Evolutionary conservation across 805 yeast species (phyloP).

Genomic region (Candida ovalis): DNA sequence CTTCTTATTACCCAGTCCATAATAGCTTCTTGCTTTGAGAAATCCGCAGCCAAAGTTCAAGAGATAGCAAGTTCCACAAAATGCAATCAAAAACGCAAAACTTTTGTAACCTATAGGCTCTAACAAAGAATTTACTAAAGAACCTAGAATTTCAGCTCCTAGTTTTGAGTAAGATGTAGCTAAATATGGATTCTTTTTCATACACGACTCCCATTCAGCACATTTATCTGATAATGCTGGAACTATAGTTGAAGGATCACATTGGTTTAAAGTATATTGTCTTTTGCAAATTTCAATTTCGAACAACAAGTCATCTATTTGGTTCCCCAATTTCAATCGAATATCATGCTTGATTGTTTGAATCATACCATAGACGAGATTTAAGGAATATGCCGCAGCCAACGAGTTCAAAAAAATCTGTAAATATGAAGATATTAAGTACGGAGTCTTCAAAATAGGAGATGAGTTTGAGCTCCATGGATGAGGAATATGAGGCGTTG

Average conservation of each 20-base stretch:
- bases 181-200: constrained; percentile 52
- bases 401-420: constrained; percentile 51
- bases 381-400: constrained; percentile 42
- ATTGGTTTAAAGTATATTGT: constrained; percentile 50
- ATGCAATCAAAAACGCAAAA: constrained; percentile 35
- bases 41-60: constrained; percentile 68
- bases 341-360: constrained; percentile 54
- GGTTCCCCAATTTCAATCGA: constrained; percentile 44
- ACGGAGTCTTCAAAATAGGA: constrained; percentile 52
- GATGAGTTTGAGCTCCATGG: constrained; percentile 55
- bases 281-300: constrained; percentile 54
- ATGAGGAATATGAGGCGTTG: constrained; percentile 38
- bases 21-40: constrained; percentile 50
- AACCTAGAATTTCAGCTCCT: constrained; percentile 61
- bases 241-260: constrained; percentile 50
- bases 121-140: constrained; percentile 55
- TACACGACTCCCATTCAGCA: constrained; percentile 60
- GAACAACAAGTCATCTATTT: constrained; percentile 40
- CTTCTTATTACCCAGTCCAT: constrained; percentile 26
- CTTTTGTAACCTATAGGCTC: constrained; percentile 68
- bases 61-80: constrained; percentile 44
- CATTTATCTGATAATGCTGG: constrained; percentile 60
- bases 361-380: constrained; percentile 41
- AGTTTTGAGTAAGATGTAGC: constrained; percentile 50
- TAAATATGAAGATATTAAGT: constrained; percentile 56